These are phyloP conservation scores for Pythium brassicae DNA, from an alignment of 352 stramenopile species.

Conservation along the genomic window DNA sequence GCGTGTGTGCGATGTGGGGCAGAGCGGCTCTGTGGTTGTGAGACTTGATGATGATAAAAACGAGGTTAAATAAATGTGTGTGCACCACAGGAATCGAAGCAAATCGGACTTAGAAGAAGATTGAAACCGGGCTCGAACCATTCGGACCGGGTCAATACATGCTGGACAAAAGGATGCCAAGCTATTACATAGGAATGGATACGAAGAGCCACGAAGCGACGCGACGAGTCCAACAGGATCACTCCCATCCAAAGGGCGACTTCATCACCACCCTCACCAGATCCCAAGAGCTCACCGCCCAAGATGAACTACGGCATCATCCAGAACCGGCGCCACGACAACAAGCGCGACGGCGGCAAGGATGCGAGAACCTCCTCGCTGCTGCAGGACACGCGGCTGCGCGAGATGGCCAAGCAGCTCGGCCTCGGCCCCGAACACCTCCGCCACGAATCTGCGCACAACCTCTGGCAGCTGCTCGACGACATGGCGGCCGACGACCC, in stretches of 20 bases:
- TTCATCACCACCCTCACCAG: neutral
- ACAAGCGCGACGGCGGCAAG: conserved; percentile 15
- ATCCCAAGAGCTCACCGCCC: neutral
- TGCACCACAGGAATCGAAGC: conserved; percentile 5
- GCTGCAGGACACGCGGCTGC: conserved; percentile 54
- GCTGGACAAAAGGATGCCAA: neutral
- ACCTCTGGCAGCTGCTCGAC: conserved; percentile 73
- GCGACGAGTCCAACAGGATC: neutral
- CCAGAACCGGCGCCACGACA: conserved; percentile 58
- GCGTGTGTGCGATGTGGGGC: neutral
- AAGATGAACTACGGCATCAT: conserved; percentile 85
- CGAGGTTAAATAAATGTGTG: neutral
- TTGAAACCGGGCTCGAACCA: neutral
- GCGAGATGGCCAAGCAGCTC: conserved; percentile 83
- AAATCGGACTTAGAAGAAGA: neutral
- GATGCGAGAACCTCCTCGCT: conserved; percentile 23
- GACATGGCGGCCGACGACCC: conserved; percentile 68
- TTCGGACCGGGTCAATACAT: neutral
- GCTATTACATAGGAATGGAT: neutral
- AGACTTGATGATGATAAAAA: too few relatives aligned
- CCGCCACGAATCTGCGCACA: conserved; percentile 55
- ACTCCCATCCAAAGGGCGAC: neutral
- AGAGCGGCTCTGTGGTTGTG: neutral
- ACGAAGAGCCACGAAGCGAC: neutral
- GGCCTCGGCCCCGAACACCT: conserved; percentile 66